Base-by-base conservation (phyloP, 805 yeast genomes). In the Kregervanrija fluxuum region DNA sequence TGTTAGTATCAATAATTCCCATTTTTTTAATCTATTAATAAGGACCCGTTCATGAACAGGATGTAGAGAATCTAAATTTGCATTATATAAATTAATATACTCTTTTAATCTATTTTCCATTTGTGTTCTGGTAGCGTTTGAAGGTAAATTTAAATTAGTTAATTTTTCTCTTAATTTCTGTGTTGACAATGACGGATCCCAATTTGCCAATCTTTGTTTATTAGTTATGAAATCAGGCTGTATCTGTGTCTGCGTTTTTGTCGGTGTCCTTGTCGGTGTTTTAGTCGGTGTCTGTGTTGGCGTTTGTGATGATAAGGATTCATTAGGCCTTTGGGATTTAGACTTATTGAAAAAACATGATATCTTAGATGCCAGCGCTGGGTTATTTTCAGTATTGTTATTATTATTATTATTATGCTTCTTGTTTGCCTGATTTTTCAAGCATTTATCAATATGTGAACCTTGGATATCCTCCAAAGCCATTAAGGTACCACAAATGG, bases 21-120 rank as follows among this genome's bases (percentile, higher is more conserved):
- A 85, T 54, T 79, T 77, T 16, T 64, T 59, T 34, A 90, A 67
- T 42, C 73, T 74, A 43, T 72, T 76, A 40, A 76, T 67, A 40
- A 90, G 60, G 5, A 75, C 74, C 34, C 67, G 64, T 16, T 78
- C 80, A 22, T 76, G 62, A 4, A 75, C 75, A 0, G 95, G 96
- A 30, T 68, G 70, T 33, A 74, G 66, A 5, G 89, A 74, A 56
- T 88, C 96, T 37, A 80, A 72, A 55, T 88, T 88, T 11, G 95
- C 81, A 57, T 90, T 90, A 79, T 82, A 84, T 10, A 88, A 57
- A 31, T 80, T 77, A 45, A 83, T 78, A 66, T 80, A 90, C 51
- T 89, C 91, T 49, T 78, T 81, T 57, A 85, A 85, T 35, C 98
- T 65, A 14, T 74, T 64, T 48, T 85, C 90, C 53, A 89, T 55